These are phyloP conservation scores for Stentor coeruleus DNA, from an alignment of 73 alveolate species.

Conservation along the genomic window DNA sequence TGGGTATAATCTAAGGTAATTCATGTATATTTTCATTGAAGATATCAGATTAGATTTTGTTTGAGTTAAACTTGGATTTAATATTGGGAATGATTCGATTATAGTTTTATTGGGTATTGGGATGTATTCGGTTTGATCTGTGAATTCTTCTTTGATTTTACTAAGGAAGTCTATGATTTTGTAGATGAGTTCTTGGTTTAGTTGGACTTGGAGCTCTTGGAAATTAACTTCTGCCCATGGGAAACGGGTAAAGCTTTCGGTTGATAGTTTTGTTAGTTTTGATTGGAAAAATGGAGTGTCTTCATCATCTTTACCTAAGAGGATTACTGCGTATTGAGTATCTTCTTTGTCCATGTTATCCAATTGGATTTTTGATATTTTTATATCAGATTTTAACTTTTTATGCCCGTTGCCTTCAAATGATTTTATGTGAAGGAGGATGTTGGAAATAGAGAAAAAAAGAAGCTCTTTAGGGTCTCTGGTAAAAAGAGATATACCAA, in stretches of 20 bases:
- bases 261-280: constrained; percentile 7
- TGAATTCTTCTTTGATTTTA: neutral
- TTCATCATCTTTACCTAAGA: constrained; percentile 36
- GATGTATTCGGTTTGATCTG: neutral
- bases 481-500: neutral
- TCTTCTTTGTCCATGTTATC: constrained; percentile 14
- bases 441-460: constrained; percentile 48
- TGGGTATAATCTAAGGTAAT: constrained; percentile 41
- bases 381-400: neutral
- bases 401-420: neutral
- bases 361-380: neutral
- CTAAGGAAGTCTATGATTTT: neutral
- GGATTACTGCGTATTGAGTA: constrained; percentile 22
- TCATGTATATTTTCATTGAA: constrained; percentile 42
- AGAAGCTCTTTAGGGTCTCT: constrained; percentile 75
- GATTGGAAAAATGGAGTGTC: constrained; percentile 53
- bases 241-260: constrained; percentile 17
- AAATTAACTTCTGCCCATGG: constrained; percentile 25
- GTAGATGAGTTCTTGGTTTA: neutral
- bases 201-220: neutral
- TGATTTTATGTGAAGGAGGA: too few relatives aligned
- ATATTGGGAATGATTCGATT: constrained; percentile 7
- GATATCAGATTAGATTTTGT: constrained; percentile 12
- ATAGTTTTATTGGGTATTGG: neutral
- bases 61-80: constrained; percentile 28